Conservation (phyloP, 345 rosid species). For the Melastoma malabathricum region DNA sequence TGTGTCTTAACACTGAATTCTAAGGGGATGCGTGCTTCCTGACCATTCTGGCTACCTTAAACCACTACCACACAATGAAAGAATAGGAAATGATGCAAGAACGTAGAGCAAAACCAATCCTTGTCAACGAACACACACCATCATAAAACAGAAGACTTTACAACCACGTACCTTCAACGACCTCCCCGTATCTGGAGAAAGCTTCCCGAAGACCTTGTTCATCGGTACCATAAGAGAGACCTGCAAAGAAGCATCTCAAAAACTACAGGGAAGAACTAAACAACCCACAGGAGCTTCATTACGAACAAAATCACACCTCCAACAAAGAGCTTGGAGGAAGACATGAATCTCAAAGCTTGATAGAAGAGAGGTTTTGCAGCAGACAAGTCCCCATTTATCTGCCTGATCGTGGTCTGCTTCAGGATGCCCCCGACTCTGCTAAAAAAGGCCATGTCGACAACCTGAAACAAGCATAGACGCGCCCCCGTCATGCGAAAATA, state of each 20-base stretch:
- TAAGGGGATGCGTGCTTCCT: neutral
- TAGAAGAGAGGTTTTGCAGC: slow-evolving; percentile 48
- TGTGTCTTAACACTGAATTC: neutral
- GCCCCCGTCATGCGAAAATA: neutral
- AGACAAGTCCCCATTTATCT: slow-evolving; percentile 27
- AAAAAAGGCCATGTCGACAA: slow-evolving; percentile 60
- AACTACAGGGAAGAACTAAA: neutral
- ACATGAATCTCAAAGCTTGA: slow-evolving; percentile 69
- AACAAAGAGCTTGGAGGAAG: slow-evolving; percentile 59
- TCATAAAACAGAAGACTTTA: neutral
- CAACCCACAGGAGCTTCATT: neutral
- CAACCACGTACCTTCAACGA: slow-evolving; percentile 42
- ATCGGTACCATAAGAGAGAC: slow-evolving; percentile 58
- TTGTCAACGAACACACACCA: neutral
- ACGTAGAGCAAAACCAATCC: too few species aligned
- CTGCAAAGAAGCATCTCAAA: slow-evolving; percentile 22
- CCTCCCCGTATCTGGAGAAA: slow-evolving; percentile 71
- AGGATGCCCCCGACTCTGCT: slow-evolving; percentile 59
- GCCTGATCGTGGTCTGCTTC: slow-evolving; percentile 51
- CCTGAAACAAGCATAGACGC: slow-evolving; percentile 11
- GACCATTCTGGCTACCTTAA: neutral
- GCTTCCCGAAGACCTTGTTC: slow-evolving; percentile 53
- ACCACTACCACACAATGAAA: neutral
- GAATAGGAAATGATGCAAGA: too few species aligned
- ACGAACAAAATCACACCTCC: slow-evolving; percentile 40